Evolutionary conservation across 352 stramenopile species (phyloP).

Genomic region (Saprolegnia parasitica): DNA sequence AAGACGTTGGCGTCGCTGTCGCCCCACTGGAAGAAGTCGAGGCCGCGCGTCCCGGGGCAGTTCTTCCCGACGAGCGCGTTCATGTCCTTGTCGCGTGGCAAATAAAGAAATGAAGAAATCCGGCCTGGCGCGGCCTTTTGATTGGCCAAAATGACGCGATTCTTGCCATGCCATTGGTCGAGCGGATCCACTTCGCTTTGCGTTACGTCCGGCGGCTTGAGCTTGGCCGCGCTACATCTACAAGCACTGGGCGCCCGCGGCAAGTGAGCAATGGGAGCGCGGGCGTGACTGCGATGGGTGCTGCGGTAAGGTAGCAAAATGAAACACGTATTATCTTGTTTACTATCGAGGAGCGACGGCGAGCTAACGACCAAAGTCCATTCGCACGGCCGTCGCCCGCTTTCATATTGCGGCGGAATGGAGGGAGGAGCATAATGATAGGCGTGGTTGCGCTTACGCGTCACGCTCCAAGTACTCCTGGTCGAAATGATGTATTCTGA

Average conservation of each 20-base stretch:
- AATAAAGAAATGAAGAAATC: slow-evolving; percentile 10
- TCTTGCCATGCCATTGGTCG: neutral
- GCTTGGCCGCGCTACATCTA: neutral
- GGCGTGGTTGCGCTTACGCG: slow-evolving; percentile 16
- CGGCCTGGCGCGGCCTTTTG: neutral
- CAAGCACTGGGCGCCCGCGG: no score
- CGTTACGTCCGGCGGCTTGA: neutral
- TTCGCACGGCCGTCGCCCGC: no score
- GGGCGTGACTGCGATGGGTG: neutral
- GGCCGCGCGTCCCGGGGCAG: slow-evolving; percentile 59
- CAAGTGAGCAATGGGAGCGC: neutral
- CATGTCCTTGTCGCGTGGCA: neutral
- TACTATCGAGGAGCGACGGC: slow-evolving; percentile 1
- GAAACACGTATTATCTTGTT: slow-evolving; percentile 25
- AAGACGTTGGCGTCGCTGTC: slow-evolving; percentile 28
- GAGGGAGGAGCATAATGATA: slow-evolving; percentile 16
- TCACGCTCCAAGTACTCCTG: slow-evolving; percentile 94
- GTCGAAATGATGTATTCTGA: slow-evolving; percentile 97
- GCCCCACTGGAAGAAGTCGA: slow-evolving; percentile 80
- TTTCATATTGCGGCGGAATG: neutral
- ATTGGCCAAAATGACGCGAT: slow-evolving; percentile 22
- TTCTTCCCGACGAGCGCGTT: slow-evolving; percentile 56
- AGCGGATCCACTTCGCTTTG: neutral
- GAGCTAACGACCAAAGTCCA: neutral
- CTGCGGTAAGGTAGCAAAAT: neutral